These are phyloP conservation scores for Colletotrichum sp. DNA, from an alignment of 2,329 filamentous ascomycete species.

Conservation along the genomic window DNA sequence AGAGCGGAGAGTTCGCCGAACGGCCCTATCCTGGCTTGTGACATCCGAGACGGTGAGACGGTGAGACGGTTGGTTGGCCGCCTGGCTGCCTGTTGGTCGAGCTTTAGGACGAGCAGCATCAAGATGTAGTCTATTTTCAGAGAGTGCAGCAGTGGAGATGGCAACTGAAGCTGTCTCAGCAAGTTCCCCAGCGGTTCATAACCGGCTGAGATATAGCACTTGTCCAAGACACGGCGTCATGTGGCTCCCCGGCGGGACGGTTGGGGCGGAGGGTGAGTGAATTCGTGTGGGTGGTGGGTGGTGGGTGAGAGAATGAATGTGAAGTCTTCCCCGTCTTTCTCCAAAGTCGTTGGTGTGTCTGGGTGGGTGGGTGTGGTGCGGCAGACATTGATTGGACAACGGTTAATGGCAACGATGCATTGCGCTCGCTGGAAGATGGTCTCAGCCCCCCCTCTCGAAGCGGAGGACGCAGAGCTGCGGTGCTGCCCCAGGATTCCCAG, in stretches of 20 bases:
- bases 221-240: neutral
- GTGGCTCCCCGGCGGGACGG: neutral
- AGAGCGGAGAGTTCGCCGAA: neutral
- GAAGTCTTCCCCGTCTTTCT: neutral
- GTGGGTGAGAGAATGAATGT: neutral
- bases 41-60: neutral
- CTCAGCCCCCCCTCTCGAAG: neutral
- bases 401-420: neutral
- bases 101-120: neutral
- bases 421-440: neutral
- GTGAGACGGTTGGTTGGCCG: neutral
- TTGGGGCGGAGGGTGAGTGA: neutral
- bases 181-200: neutral
- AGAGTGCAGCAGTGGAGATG: neutral
- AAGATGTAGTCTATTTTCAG: neutral
- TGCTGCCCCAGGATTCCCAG: constrained; percentile 7
- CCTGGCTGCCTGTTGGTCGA: neutral
- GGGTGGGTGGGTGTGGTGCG: neutral
- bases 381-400: neutral
- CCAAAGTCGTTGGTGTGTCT: neutral
- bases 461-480: neutral
- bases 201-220: neutral
- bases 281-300: neutral
- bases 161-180: neutral
- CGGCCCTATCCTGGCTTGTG: neutral